These are phyloP conservation scores for Leccinum pellstonianum DNA, from an alignment of 768 basidiomycete genomes.

Conservation along the genomic window DNA sequence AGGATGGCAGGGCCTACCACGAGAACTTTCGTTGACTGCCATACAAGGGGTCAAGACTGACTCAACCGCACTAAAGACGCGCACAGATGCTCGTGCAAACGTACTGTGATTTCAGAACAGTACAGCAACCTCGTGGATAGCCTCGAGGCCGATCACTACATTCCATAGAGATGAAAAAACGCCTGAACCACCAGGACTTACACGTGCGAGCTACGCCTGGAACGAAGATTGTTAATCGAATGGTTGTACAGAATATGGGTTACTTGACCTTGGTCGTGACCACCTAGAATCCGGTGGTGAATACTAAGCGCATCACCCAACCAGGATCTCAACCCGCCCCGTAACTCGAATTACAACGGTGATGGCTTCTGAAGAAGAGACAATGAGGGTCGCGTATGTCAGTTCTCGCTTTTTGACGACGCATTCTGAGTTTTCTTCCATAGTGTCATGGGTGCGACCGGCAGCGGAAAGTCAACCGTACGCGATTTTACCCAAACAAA, in stretches of 20 bases:
- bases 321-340: neutral
- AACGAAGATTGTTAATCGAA: conserved; percentile 3
- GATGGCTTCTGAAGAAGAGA: conserved; percentile 13
- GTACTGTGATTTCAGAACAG: neutral
- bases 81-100: neutral
- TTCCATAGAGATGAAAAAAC: neutral
- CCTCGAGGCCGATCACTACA: conserved; percentile 11
- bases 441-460: conserved; percentile 27
- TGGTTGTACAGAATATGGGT: neutral
- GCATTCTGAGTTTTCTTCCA: conserved; percentile 3
- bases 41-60: neutral
- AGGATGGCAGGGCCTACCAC: neutral
- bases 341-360: neutral
- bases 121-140: conserved; percentile 13
- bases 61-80: neutral
- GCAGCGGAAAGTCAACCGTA: conserved; percentile 27
- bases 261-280: neutral
- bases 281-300: neutral
- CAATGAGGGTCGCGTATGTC: conserved; percentile 23
- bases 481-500: neutral
- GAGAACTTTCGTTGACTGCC: neutral
- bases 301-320: neutral
- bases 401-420: neutral
- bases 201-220: neutral
- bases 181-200: conserved; percentile 1